Base-by-base conservation (phyloP, 495 filamentous ascomycete species). In the Oleoguttula mirabilis region DNA sequence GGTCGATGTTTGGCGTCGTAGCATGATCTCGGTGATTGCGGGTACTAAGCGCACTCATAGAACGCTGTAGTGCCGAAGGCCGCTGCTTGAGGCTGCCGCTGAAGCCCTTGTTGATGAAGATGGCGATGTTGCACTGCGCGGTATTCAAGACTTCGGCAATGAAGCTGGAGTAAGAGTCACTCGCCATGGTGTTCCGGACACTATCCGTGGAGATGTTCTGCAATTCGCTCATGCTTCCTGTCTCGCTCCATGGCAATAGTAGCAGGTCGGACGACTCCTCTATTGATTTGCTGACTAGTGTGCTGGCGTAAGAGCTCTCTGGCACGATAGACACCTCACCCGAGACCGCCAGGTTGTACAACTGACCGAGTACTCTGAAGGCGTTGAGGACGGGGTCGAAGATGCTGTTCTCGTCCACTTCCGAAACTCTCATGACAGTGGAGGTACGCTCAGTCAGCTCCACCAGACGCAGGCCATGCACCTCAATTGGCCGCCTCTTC, bases 391-490 rank as follows among this genome's bases (percentile, higher is more conserved):
- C 84, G 4, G 90, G 86, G 52, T 98, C 90, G 61, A 73, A 73
- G 4, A 76, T 64, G 10, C 76, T 73, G 48, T 80, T 77, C 15
- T 87, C 84, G 8, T 88, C 84, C 30, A 76, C 66, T 45, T 90
- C 84, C 0, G 84, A 78, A 4, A 93, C 84, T 52, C 86, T 81
- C 90, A 98, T 98, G 40, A 94, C 87, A 15, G 87, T 83, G 5
- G 90, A 95, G 23, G 81, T 79, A 69, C 90, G 86, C 47, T 98
- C 87, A 0, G 85, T 90, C 17, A 96, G 75, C 55, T 92, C 84
- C 30, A 95, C 61, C 36, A 98, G 67, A 2, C 88, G 81, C 17
- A 94, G 62, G 25, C 87, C 90, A 53, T 94, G 81, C 0, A 92
- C 84, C 55, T 86, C 75, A 3, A 94, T 69, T 0, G 77, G 72